Evolutionary conservation across 148 eudicot genomes (phyloP).

Genomic region (Rhododendron ovatum): DNA sequence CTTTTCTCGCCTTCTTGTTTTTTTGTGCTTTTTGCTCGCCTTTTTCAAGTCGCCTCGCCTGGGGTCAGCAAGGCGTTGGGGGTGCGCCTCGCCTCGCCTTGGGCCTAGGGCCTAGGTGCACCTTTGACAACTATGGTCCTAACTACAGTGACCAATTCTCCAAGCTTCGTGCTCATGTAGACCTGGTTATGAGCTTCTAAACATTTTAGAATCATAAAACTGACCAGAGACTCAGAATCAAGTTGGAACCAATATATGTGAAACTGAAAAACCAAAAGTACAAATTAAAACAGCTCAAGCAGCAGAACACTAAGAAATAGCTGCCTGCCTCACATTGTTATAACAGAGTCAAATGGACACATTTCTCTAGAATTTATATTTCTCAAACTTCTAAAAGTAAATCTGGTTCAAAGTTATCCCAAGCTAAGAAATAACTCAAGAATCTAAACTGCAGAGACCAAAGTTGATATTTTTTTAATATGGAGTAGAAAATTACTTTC

Average conservation of each 20-base stretch:
- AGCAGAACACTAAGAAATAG: neutral
- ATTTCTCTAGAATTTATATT: neutral
- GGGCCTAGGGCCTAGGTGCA: too few species aligned
- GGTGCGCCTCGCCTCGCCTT: too few species aligned
- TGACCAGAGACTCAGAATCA: neutral
- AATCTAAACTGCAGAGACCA: neutral
- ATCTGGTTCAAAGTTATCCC: neutral
- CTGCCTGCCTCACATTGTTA: neutral
- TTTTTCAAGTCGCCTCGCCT: too few species aligned
- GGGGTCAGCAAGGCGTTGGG: too few species aligned
- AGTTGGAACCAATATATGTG: neutral
- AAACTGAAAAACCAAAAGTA: neutral
- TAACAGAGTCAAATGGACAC: neutral
- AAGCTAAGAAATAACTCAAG: neutral
- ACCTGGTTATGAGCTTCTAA: neutral
- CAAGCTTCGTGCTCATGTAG: neutral
- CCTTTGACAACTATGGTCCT: neutral
- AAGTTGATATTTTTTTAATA: neutral
- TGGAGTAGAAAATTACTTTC: neutral
- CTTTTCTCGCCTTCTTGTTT: too few species aligned
- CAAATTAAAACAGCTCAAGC: neutral
- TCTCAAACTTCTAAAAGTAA: neutral
- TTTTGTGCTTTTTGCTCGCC: too few species aligned
- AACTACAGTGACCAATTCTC: neutral
- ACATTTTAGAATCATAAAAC: neutral